A percentile compares a stretch with the other conserved stretches of the same genome.
phyloP scores from a whole-genome alignment of 2,329 filamentous ascomycete genomes.

The Trichophyton verrucosum region DNA sequence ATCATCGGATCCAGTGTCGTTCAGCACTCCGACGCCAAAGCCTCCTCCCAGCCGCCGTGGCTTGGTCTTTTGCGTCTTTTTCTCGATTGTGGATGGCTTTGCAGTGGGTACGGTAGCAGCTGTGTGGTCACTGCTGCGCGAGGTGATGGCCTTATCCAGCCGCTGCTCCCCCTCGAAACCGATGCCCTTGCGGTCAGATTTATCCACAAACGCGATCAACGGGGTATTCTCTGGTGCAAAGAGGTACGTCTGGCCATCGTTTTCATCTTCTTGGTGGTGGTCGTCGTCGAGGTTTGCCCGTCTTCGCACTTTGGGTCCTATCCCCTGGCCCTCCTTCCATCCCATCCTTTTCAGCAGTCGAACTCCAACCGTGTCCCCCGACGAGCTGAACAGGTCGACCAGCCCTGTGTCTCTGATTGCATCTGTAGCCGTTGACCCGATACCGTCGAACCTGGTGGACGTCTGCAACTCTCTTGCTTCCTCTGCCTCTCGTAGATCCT shows the following conservation, averaged over 20 bases:
- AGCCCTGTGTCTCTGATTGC: constrained; percentile 42
- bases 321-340: constrained; percentile 86
- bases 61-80: constrained; percentile 39
- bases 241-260: constrained; percentile 47
- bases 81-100: constrained; percentile 23
- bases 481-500: constrained; percentile 77
- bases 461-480: constrained; percentile 67
- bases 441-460: constrained; percentile 57
- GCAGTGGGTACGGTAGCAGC: constrained; percentile 22
- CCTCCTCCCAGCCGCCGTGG: constrained; percentile 46
- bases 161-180: constrained; percentile 31
- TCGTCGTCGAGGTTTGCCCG: constrained; percentile 55
- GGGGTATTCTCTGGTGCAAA: constrained; percentile 74
- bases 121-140: constrained; percentile 9
- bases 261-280: constrained; percentile 34
- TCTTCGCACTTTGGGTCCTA: constrained; percentile 74
- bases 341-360: constrained; percentile 85
- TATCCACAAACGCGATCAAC: constrained; percentile 42
- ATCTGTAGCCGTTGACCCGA: constrained; percentile 56
- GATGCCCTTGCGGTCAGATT: constrained; percentile 36
- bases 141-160: neutral
- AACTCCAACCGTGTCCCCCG: constrained; percentile 74
- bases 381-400: constrained; percentile 57
- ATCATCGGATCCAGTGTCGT: constrained; percentile 88
- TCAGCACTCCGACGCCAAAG: constrained; percentile 82